Evolutionary conservation across 1,139 yeast genomes (phyloP).

Genomic region (Nakaseomyces nivariensis): DNA sequence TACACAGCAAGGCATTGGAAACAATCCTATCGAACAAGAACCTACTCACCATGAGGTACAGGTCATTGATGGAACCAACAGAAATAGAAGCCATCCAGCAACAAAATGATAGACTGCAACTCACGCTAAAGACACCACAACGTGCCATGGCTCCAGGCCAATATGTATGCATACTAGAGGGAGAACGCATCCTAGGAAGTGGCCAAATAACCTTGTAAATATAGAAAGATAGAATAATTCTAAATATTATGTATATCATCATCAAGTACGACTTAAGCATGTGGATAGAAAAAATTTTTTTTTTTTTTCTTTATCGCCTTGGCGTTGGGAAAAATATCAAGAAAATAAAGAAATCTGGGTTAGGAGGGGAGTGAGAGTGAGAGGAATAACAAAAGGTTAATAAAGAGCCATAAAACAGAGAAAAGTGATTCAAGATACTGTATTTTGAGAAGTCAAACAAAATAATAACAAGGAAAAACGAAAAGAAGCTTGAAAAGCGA

Average conservation of each 20-base stretch:
- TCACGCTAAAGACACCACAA: conserved; percentile 22
- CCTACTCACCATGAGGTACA: not conserved
- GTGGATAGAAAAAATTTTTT: not conserved
- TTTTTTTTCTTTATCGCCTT: too few species aligned
- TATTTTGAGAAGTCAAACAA: too few species aligned
- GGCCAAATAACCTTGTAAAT: conserved; percentile 39
- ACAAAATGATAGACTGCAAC: conserved; percentile 21
- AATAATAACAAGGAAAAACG: too few species aligned
- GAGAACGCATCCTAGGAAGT: conserved; percentile 64
- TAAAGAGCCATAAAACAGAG: too few species aligned
- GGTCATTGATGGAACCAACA: conserved; percentile 1
- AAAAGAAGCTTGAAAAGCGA: too few species aligned
- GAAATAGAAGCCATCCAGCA: not conserved
- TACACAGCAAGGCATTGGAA: not conserved
- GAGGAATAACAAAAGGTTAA: too few species aligned
- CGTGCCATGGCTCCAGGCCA: conserved; percentile 91
- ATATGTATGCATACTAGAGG: conserved; percentile 60
- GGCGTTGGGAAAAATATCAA: too few species aligned
- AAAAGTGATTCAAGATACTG: too few species aligned
- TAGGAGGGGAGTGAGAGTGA: too few species aligned
- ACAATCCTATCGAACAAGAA: not conserved
- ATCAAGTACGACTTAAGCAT: not conserved
- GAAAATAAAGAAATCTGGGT: too few species aligned
- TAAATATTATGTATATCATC: not conserved
- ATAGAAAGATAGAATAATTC: not conserved